phyloP scores from a whole-genome alignment of 495 filamentous ascomycete genomes.

The Podospora sp. region DNA sequence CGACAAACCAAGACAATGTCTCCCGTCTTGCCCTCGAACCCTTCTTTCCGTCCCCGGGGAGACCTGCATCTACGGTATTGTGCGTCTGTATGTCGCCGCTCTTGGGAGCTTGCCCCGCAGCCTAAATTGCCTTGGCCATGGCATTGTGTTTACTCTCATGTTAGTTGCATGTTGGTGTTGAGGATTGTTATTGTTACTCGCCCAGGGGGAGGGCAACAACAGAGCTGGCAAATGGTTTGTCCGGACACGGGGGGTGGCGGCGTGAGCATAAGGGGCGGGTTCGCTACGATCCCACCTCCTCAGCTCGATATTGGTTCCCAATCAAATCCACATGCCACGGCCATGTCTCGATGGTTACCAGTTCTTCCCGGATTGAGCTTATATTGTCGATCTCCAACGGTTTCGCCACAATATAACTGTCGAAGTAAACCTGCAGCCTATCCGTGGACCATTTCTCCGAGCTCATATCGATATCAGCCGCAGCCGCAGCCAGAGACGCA shows the following conservation, averaged over 20 bases:
- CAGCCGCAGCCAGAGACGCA: slow-evolving; percentile 1
- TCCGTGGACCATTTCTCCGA: slow-evolving; percentile 14
- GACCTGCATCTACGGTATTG: slow-evolving; percentile 20
- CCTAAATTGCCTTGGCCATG: slow-evolving; percentile 22
- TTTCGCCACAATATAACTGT: not conserved
- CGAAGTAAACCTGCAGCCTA: slow-evolving; percentile 9
- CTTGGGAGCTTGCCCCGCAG: slow-evolving; percentile 29
- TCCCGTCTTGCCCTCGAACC: not conserved
- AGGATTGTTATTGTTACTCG: not conserved
- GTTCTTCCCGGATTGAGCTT: slow-evolving; percentile 24
- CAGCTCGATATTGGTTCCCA: slow-evolving; percentile 24
- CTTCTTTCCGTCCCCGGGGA: slow-evolving; percentile 20
- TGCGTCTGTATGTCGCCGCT: slow-evolving; percentile 22
- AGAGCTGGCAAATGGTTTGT: not conserved
- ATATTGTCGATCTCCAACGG: slow-evolving; percentile 17
- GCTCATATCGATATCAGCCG: slow-evolving; percentile 17
- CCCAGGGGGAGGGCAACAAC: not conserved
- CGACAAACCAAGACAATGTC: not conserved
- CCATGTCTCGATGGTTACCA: slow-evolving; percentile 7
- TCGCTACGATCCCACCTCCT: not conserved
- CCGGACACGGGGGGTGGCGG: not conserved
- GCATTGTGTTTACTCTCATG: slow-evolving; percentile 3
- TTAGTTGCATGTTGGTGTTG: slow-evolving; percentile 1
- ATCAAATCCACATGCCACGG: slow-evolving; percentile 25
- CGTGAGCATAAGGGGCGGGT: slow-evolving; percentile 16